phyloP scores from a whole-genome alignment of 148 eudicot species.

The Spergularia bocconei region DNA sequence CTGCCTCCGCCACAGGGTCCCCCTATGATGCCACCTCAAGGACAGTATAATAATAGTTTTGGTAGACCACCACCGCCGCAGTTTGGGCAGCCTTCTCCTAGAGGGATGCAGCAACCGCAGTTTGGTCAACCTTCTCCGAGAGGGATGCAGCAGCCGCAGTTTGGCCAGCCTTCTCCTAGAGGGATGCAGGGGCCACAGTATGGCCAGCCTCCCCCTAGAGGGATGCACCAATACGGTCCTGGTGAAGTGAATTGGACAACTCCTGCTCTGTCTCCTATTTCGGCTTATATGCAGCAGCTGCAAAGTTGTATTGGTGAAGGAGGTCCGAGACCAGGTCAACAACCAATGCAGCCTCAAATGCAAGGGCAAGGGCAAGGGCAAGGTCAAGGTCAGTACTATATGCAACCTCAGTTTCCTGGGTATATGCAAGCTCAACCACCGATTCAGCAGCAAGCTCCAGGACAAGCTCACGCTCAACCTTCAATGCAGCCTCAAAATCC shows the following conservation, averaged over 20 bases:
- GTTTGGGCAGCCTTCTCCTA: conserved; percentile 51
- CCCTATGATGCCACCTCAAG: conserved; percentile 24
- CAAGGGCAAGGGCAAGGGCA: conserved; percentile 9
- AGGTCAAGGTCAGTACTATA: conserved; percentile 20
- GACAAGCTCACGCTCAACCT: conserved; percentile 9
- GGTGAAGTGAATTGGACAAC: conserved; percentile 43
- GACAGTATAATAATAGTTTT: conserved; percentile 31
- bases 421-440: conserved; percentile 32
- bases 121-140: conserved; percentile 53
- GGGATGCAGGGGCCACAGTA: conserved; percentile 32
- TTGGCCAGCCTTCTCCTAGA: neutral
- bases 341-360: conserved; percentile 15
- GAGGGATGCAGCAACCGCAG: conserved; percentile 34
- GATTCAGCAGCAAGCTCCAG: conserved; percentile 18
- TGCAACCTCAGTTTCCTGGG: conserved; percentile 21
- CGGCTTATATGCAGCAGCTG: conserved; percentile 82
- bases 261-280: conserved; percentile 77
- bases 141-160: conserved; percentile 31
- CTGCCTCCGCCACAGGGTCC: conserved; percentile 40
- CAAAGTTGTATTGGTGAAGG: conserved; percentile 69
- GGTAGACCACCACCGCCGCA: conserved; percentile 43
- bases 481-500: conserved; percentile 23
- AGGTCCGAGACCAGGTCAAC: conserved; percentile 34
- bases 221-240: conserved; percentile 35
- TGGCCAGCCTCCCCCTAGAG: conserved; percentile 54